Evolutionary conservation across 176 grass and related monocot species (phyloP).

Genomic region (Poa pratensis): DNA sequence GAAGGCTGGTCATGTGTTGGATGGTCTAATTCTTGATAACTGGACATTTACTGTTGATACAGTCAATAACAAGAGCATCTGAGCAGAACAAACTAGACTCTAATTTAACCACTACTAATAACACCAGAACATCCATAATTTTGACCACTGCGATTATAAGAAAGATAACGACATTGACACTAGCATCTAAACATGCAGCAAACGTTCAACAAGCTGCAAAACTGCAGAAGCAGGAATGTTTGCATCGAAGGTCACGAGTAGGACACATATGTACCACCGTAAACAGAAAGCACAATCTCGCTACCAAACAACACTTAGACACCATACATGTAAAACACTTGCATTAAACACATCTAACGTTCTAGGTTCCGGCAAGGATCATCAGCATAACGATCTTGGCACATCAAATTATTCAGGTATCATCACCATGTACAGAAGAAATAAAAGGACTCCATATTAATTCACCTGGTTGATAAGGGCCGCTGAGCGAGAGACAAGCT

Average conservation of each 20-base stretch:
- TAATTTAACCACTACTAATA: neutral
- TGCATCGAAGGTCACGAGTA: neutral
- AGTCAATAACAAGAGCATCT: neutral
- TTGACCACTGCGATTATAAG: neutral
- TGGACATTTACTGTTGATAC: too few species aligned
- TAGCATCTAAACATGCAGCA: neutral
- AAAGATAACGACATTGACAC: neutral
- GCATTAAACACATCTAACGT: neutral
- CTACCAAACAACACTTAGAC: neutral
- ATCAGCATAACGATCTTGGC: neutral
- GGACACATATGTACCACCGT: neutral
- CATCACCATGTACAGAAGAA: neutral
- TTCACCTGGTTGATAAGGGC: constrained; percentile 81
- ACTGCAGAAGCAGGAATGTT: neutral
- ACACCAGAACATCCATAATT: neutral
- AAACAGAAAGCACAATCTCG: neutral
- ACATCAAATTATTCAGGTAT: neutral
- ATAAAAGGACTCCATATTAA: neutral
- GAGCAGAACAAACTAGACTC: neutral
- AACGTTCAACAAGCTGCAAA: neutral
- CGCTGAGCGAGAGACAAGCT: constrained; percentile 75
- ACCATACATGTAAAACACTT: neutral
- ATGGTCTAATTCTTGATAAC: neutral
- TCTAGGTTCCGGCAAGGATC: neutral
- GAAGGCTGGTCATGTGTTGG: neutral